Conservation (phyloP, 106 monocot species). For the Platanthera guangdongensis region DNA sequence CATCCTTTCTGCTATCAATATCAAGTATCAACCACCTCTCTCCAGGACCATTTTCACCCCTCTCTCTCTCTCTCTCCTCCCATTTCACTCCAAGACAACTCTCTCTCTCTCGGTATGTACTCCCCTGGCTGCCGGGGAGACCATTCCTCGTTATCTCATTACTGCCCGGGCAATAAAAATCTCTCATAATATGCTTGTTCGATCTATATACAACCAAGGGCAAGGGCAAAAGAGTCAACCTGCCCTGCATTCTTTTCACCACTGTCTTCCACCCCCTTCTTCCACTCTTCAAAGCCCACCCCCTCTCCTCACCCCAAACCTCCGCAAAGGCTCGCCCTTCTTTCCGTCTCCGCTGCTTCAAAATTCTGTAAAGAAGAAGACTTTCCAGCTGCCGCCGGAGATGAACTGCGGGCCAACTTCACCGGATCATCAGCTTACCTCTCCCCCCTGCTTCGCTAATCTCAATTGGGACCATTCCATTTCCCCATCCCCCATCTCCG, state of each 20-base stretch:
- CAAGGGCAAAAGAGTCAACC: not conserved
- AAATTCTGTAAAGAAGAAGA: not conserved
- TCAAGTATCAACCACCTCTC: too few relatives aligned
- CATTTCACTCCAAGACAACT: too few relatives aligned
- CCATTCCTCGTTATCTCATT: conserved; percentile 1
- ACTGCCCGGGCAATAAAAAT: not conserved
- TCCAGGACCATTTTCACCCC: too few relatives aligned
- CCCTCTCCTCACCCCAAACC: not conserved
- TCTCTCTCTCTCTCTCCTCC: too few relatives aligned
- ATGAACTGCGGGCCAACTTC: conserved; percentile 31
- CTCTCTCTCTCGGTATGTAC: too few relatives aligned
- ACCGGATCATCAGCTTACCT: conserved; percentile 20
- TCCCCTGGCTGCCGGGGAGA: not conserved
- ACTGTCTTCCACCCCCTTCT: not conserved
- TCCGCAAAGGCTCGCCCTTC: not conserved
- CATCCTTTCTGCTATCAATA: too few relatives aligned
- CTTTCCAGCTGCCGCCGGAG: conserved; percentile 8
- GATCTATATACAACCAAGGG: not conserved
- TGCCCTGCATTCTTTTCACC: not conserved
- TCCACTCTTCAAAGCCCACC: not conserved
- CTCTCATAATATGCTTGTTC: too few relatives aligned
- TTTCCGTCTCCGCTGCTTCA: not conserved
- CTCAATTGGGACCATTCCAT: conserved; percentile 52
- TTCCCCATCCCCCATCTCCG: conserved; percentile 32
- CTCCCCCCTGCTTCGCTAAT: conserved; percentile 28